Conservation (phyloP, 1,284 basidiomycete genomes). For the Cryptococcus wingfieldii region DNA sequence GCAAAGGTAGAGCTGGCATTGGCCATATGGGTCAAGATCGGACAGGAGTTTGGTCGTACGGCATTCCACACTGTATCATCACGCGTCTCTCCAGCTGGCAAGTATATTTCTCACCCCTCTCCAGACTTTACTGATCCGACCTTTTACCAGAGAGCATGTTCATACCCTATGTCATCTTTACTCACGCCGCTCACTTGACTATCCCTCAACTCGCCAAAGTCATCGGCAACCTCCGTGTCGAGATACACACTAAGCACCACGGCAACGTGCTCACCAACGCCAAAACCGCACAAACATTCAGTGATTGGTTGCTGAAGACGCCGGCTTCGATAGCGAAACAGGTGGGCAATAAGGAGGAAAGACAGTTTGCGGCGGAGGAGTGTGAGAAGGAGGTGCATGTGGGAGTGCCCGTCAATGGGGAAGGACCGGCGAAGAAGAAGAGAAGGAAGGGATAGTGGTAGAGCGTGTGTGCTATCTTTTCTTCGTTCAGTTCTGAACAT, state of each 20-base stretch:
- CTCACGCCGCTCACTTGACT: conserved; percentile 25
- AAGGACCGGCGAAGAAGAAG: conserved; percentile 18
- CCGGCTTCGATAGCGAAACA: conserved; percentile 15
- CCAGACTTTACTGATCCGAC: neutral
- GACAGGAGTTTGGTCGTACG: conserved; percentile 18
- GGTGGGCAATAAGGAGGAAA: conserved; percentile 22
- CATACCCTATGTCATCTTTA: conserved; percentile 31
- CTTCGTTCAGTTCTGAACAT: no score
- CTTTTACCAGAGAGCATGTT: conserved; percentile 35
- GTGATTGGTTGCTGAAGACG: conserved; percentile 23
- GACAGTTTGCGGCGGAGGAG: conserved; percentile 28
- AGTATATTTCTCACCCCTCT: conserved; percentile 9
- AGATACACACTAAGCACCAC: conserved; percentile 18
- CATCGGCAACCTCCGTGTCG: conserved; percentile 31
- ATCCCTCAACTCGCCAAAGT: conserved; percentile 22
- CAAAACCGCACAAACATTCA: conserved; percentile 10
- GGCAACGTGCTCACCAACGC: conserved; percentile 31
- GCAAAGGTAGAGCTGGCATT: conserved; percentile 29
- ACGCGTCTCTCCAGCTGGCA: conserved; percentile 41
- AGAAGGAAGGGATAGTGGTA: conserved; percentile 10
- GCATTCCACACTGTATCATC: conserved; percentile 26
- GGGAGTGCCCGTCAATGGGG: neutral
- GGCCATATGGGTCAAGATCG: conserved; percentile 31
- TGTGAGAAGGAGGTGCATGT: conserved; percentile 24
- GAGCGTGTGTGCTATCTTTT: no score